These are phyloP conservation scores for Dacryopinax spathularia DNA, from an alignment of 768 basidiomycete genomes.

Conservation along the genomic window DNA sequence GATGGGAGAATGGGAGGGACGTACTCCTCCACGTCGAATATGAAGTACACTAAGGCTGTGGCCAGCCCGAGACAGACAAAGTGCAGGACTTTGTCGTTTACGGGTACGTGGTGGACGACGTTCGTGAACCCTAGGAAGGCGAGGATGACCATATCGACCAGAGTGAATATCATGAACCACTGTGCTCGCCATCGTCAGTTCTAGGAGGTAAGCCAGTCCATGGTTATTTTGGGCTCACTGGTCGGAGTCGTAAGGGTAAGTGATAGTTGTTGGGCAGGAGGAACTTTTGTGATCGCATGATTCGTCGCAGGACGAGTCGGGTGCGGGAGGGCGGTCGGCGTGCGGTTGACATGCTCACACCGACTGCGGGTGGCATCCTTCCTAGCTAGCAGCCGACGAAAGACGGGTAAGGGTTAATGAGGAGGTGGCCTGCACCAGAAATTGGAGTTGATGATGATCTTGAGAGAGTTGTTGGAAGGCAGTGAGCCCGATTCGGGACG, in stretches of 20 bases:
- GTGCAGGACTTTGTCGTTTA: slow-evolving; percentile 40
- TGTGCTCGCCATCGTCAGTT: slow-evolving; percentile 19
- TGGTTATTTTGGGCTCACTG: slow-evolving; percentile 30
- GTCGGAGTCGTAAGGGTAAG: slow-evolving; percentile 55
- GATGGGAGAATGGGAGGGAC: slow-evolving; percentile 17
- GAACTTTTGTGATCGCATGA: slow-evolving; percentile 55
- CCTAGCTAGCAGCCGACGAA: background rate
- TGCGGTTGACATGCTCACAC: background rate
- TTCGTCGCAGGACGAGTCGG: background rate
- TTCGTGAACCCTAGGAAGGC: slow-evolving; percentile 69
- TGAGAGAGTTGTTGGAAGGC: too few species aligned
- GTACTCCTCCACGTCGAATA: slow-evolving; percentile 77
- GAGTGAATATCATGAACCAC: slow-evolving; percentile 74
- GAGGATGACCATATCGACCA: slow-evolving; percentile 49
- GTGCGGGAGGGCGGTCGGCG: background rate
- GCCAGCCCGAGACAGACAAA: slow-evolving; percentile 63
- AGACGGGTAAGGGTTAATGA: too few species aligned
- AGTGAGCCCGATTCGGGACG: too few species aligned
- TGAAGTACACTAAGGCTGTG: slow-evolving; percentile 73
- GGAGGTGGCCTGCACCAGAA: too few species aligned
- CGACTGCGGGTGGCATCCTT: background rate
- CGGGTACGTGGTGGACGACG: slow-evolving; percentile 32
- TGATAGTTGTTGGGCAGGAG: slow-evolving; percentile 47
- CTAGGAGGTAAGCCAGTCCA: slow-evolving; percentile 12
- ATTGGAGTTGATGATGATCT: too few species aligned